Evolutionary conservation across 108 stramenopile species (phyloP).

Genomic region (Thalassiosira profunda): DNA sequence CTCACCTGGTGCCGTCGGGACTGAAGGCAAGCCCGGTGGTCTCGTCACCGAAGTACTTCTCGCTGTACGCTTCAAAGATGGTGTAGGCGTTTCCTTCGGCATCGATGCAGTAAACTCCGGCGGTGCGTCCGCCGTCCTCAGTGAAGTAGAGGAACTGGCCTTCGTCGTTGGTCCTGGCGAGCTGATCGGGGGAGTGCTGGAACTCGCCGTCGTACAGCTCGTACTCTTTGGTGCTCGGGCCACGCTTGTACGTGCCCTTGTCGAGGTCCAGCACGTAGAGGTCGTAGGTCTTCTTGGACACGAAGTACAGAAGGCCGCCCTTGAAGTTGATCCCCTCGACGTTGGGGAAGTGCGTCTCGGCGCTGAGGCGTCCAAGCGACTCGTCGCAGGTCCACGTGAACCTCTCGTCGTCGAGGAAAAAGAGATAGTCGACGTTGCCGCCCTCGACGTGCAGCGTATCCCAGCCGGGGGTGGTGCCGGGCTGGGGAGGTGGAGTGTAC

Average conservation of each 20-base stretch:
- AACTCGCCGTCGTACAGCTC: neutral
- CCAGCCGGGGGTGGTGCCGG: conserved; percentile 29
- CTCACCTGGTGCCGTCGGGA: conserved; percentile 43
- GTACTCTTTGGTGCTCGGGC: neutral
- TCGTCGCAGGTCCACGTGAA: conserved; percentile 41
- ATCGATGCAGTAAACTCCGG: conserved; percentile 40
- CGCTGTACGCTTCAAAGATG: conserved; percentile 22
- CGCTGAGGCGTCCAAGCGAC: conserved; percentile 4
- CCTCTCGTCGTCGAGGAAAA: conserved; percentile 12
- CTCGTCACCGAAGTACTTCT: conserved; percentile 29
- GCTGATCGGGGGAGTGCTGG: conserved; percentile 56
- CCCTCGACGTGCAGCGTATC: conserved; percentile 12
- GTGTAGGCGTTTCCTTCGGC: conserved; percentile 30
- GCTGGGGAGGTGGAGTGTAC: too few species aligned
- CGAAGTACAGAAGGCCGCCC: conserved; percentile 43
- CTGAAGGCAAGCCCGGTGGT: conserved; percentile 70
- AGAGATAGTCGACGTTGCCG: neutral
- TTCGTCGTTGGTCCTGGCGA: conserved; percentile 9
- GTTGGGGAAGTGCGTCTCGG: conserved; percentile 29
- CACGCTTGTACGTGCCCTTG: conserved; percentile 2
- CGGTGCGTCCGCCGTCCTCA: conserved; percentile 52
- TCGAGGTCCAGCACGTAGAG: conserved; percentile 37
- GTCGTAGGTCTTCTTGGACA: conserved; percentile 22
- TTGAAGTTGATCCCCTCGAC: conserved; percentile 49
- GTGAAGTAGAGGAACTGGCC: conserved; percentile 51